A percentile compares a stretch with the other conserved stretches of the same genome.
phyloP scores from a whole-genome alignment of 2,329 filamentous ascomycete species.

The Orbilia javanica region DNA sequence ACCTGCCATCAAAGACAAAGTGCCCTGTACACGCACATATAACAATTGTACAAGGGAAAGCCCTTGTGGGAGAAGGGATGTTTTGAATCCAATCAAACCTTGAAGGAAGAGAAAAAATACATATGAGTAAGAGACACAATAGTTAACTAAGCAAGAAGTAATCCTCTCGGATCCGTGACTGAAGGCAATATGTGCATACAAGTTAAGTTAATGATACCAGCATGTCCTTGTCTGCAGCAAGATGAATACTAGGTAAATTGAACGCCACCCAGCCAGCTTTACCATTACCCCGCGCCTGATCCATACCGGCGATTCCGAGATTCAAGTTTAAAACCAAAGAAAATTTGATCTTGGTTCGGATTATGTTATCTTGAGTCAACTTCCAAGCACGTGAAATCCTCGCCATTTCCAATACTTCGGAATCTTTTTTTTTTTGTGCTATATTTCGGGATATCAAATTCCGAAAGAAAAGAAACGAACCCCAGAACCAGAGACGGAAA shows the following conservation, averaged over 20 bases:
- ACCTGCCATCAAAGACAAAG: not conserved
- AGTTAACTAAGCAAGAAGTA: not conserved
- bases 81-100: conserved; percentile 15
- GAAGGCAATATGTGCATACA: conserved; percentile 4
- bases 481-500: not conserved
- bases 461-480: conserved; percentile 19
- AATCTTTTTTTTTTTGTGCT: conserved; percentile 10
- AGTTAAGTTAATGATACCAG: not conserved
- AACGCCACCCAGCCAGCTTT: not conserved
- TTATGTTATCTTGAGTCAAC: not conserved
- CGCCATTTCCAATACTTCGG: conserved; percentile 22
- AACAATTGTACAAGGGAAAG: not conserved
- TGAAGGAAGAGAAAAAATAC: too few species aligned
- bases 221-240: conserved; percentile 13
- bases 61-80: not conserved
- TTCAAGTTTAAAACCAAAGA: not conserved
- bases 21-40: not conserved
- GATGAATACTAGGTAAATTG: not conserved
- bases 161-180: not conserved
- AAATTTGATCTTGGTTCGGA: not conserved
- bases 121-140: not conserved
- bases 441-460: not conserved
- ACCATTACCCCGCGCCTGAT: conserved; percentile 2
- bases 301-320: conserved; percentile 14
- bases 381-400: conserved; percentile 16